A percentile compares a stretch with the other conserved stretches of the same genome.
Evolutionary conservation across 225 moss, liverwort and hornwort genomes (phyloP).

Genomic region (Thuidium tamariscinum): DNA sequence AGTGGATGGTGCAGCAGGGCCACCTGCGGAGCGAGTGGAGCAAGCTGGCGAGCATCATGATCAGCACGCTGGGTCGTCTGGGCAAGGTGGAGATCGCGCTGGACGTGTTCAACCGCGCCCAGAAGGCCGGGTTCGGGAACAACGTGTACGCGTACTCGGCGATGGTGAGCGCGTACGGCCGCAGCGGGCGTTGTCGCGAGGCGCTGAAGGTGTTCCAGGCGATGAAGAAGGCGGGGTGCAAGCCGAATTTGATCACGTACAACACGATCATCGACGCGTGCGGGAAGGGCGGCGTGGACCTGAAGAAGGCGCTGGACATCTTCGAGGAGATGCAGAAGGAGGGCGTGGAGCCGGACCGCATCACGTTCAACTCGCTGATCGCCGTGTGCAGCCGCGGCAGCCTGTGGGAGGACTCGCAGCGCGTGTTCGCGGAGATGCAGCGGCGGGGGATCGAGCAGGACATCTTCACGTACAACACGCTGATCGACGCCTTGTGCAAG

Average conservation of each 20-base stretch:
- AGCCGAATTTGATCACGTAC: constrained; percentile 89
- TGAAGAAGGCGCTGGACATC: constrained; percentile 81
- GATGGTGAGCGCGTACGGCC: constrained; percentile 87
- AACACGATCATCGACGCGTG: constrained; percentile 97
- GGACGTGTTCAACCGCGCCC: constrained; percentile 73
- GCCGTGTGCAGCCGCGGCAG: constrained; percentile 94
- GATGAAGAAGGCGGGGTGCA: constrained; percentile 98
- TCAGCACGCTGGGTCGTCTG: constrained; percentile 75
- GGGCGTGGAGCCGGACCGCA: constrained; percentile 95
- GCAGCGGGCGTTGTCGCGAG: constrained; percentile 91
- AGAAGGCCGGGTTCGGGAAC: constrained; percentile 82
- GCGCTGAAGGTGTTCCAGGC: constrained; percentile 87
- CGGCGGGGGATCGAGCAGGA: constrained; percentile 95
- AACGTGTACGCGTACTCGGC: constrained; percentile 98
- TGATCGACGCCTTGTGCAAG: constrained; percentile 91
- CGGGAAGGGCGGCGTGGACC: constrained; percentile 92
- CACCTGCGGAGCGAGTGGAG: constrained; percentile 89
- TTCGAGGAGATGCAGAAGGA: constrained; percentile 99
- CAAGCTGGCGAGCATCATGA: constrained; percentile 95
- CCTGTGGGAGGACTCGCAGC: constrained; percentile 91
- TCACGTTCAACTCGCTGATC: constrained; percentile 91
- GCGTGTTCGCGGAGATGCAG: constrained; percentile 95
- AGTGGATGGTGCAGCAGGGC: constrained; percentile 93
- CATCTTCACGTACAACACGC: constrained; percentile 91
- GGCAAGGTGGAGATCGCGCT: constrained; percentile 94